phyloP scores from a whole-genome alignment of 768 basidiomycete species.

The Agrocybe praecox region DNA sequence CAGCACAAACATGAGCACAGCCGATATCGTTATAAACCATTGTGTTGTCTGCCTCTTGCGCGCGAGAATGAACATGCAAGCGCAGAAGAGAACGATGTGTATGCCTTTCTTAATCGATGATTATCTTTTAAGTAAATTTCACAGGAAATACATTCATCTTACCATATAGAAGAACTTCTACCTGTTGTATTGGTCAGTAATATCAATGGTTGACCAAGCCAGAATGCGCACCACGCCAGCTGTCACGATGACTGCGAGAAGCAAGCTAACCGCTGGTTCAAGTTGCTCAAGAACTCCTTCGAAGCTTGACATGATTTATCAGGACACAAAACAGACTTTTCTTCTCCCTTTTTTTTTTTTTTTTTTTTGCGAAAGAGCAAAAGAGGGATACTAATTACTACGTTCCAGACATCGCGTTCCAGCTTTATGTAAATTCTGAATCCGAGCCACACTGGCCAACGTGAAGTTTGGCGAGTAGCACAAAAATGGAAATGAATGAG shows the following conservation, averaged over 20 bases:
- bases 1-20: slow-evolving; percentile 7
- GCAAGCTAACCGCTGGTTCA: neutral
- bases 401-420: too few species aligned
- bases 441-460: too few species aligned
- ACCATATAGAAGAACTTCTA: slow-evolving; percentile 8
- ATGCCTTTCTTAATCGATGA: too few species aligned
- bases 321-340: too few species aligned
- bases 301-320: neutral
- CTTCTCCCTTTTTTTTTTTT: too few species aligned
- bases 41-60: slow-evolving; percentile 1
- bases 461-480: too few species aligned
- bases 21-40: slow-evolving; percentile 6
- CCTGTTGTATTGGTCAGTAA: neutral
- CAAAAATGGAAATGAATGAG: too few species aligned
- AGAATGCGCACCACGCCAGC: neutral
- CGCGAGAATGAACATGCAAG: too few species aligned
- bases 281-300: neutral
- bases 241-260: slow-evolving; percentile 4
- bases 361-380: too few species aligned
- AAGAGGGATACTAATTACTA: too few species aligned
- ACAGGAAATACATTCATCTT: neutral
- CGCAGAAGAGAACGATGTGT: slow-evolving; percentile 8
- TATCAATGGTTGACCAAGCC: neutral
- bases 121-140: too few species aligned
- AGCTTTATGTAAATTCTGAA: too few species aligned